phyloP scores from a whole-genome alignment of 2,329 filamentous ascomycete genomes.

The Diaporthe eres region DNA sequence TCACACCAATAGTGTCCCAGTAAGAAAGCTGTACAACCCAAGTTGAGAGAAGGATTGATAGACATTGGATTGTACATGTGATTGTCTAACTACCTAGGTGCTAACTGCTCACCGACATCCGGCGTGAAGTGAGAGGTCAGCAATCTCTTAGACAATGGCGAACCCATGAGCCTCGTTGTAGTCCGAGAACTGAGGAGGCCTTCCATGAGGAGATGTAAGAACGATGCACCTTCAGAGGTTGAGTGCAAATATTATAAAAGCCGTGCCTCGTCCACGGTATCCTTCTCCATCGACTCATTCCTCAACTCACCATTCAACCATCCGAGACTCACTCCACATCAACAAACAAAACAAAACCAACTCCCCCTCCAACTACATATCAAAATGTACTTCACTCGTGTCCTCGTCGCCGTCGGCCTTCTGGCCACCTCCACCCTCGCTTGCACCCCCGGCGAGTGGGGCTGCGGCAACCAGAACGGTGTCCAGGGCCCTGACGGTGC shows the following conservation, averaged over 20 bases:
- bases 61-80: not conserved
- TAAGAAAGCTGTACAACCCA: not conserved
- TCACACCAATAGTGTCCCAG: not conserved
- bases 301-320: not conserved
- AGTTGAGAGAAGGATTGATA: no score
- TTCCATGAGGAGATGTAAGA: rapidly evolving
- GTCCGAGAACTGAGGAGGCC: not conserved
- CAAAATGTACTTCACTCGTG: constrained; percentile 35
- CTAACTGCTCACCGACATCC: not conserved
- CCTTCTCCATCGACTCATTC: not conserved
- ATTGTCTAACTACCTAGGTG: not conserved
- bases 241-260: not conserved
- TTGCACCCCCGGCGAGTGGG: constrained; percentile 25
- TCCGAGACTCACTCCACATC: no score
- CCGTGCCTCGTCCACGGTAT: not conserved
- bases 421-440: constrained; percentile 27
- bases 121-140: not conserved
- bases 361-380: not conserved
- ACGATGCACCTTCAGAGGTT: not conserved
- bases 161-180: not conserved
- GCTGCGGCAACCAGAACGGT: constrained; percentile 35
- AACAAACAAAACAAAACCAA: not conserved
- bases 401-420: constrained; percentile 24
- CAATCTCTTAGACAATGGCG: not conserved
- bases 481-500: constrained; percentile 34